Base-by-base conservation (phyloP, 2,329 filamentous ascomycete species). In the Fusarium floridanum region DNA sequence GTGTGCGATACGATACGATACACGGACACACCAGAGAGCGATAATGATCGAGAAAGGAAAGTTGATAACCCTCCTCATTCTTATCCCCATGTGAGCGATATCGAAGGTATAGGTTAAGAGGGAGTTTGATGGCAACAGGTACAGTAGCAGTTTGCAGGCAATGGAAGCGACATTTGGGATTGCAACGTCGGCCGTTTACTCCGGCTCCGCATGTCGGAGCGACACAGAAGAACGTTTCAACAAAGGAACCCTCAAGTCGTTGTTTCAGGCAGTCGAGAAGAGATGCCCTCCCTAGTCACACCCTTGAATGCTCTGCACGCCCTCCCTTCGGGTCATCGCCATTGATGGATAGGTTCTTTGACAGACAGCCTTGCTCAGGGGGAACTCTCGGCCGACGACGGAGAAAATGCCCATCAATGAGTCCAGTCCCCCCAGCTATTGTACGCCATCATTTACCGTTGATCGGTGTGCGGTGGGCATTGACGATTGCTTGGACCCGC, bases 391-490 rank as follows among this genome's bases (percentile, higher is more conserved):
- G 37, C 45, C 50, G 50, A 64, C 17, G 24, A 64, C 27, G 20
- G 32, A 43, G 29, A 34, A 55, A 57, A 57, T 24, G 2, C n/a
- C 50, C 27, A n/a, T 55, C 24, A 17, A 29, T 16, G 34, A n/a
- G 50, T 29, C 27, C 27, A 34, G 32, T 34, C 32, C 9, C 29
- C 34, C 32, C 55, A 39, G n/a, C 22, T 71, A 43, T 43, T 43
- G n/a, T 43, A 20, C 50, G 68, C 48, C 50, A 69, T 72, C 71
- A 45, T 24, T 11, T 34, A 29, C 17, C n/a, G 48, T 50, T 68
- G 48, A 63, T 62, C 32, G 27, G 57, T 17, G 55, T 43, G 14
- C 32, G 27, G 57, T 17, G 55, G 53, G 17, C 34, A 36, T 48
- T 36, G 45, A 43, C 27, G 45, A 43, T 22, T 43, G 10, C 41